Evolutionary conservation across 345 rosid species (phyloP), one percentile per base, ranked within the genome.

Genomic region (Citrus reticulata): DNA sequence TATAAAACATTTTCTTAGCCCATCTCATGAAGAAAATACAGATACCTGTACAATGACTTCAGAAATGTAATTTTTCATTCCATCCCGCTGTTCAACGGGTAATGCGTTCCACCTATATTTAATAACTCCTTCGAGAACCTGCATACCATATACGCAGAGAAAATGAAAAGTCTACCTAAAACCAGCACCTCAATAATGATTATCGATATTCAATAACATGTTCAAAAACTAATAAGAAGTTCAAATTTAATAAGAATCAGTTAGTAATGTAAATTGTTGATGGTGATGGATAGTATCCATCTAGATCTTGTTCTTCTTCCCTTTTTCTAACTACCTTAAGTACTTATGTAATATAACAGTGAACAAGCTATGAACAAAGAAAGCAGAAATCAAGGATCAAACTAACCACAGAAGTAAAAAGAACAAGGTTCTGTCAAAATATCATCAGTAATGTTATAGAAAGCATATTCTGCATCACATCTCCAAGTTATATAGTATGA

Each of bases 41-140:
- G 4, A 51, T 87, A 97, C 99, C 97, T 92, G 98, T 46, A 94
- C 99, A 77, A 97, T 97, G 80, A 97, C 95, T 88, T 97, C 99
- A 51, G 99, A 97, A 80, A 97, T 97, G 82, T 97, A 94, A 79
- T 97, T 97, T 88, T 92, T 97, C 98, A 97, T 96, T 68, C 99
- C 98, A 88, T 97, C 99, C 70, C 99, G 89, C 75, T 97, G 99
- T 79, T 92, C 95, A 78, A 83, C 95, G 16, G 99, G 99, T 83
- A 97, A 87, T 7, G 98, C 98, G 83, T 97, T 97, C 99, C 99
- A 97, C 83, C 98, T 89, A 76, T 97, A 97, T 89, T 97, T 97
- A 30, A 97, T 94, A 66, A 97, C 99, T 75, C 98, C 94, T 88
- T 97, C 99, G 68, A 97, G 90, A 68, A 97, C 98, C 99, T 97